Evolutionary conservation across 371 early-diverging fungal genomes (phyloP), one percentile per base, ranked within the genome.

Genomic region (Ordospora pajunii): DNA sequence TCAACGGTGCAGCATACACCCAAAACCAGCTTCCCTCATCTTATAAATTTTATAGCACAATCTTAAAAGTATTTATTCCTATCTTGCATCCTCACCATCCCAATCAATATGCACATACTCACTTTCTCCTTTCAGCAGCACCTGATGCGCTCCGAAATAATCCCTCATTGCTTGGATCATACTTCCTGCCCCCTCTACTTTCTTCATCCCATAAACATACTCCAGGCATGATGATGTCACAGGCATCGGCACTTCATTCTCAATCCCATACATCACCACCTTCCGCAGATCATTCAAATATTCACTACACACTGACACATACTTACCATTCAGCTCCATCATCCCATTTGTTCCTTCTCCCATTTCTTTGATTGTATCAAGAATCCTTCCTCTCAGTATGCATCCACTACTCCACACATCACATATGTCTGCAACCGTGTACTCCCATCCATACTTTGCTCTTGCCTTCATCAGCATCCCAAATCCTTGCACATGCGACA

Each of bases 391-490:
- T 71, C 96, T 89, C 84, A 96, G 94, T 78, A 97, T 97, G 88
- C 98, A 97, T 43, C 98, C 97, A 78, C 95, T 95, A 76, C 92
- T 90, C 98, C 98, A 97, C 91, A 96, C 94, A 58, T 91, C 86
- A 48, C 95, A 93, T 84, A 96, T 93, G 67, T 90, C 91, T 48
- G 90, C 90, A 82, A 93, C 89, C 89, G 93, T 93, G 78, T 96
- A 87, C 86, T 93, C 87, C 97, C 97, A 97, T 76, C 87, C 87
- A 86, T 91, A 87, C 76, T 89, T 89, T 84, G 89, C 88, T 84
- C 92, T 92, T 70, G 93, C 93, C 86, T 92, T 92, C 76, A 92
- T 91, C 87, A 97, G 89, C 82, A 95, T 87, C 92, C 93, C 94
- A 87, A 96, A 95, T 54, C 98, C 98, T 88, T 97, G 96, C 62